A percentile compares a stretch with the other conserved stretches of the same genome.
Evolutionary conservation across 2,329 filamentous ascomycete species (phyloP).

Genomic region (Lasiodiplodia sp.): DNA sequence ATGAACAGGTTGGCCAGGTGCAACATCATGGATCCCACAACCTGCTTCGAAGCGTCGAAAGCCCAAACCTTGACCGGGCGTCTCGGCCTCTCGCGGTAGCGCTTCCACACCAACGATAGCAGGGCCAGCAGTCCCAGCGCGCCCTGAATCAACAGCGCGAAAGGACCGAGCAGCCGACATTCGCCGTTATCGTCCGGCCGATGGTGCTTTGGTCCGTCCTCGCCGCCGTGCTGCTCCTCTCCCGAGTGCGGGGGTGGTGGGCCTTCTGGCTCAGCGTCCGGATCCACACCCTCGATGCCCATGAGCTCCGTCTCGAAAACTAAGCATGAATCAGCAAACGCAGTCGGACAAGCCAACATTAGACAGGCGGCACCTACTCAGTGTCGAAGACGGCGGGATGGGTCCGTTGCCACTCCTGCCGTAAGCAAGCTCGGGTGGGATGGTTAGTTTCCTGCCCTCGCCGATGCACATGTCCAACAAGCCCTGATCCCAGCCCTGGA

Average conservation of each 20-base stretch:
- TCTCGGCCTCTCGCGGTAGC: slow-evolving; percentile 90
- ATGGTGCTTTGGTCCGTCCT: slow-evolving; percentile 39
- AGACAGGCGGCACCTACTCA: slow-evolving; percentile 60
- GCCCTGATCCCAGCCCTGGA: slow-evolving; percentile 95
- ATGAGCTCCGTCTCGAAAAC: slow-evolving; percentile 94
- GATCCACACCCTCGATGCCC: slow-evolving; percentile 75
- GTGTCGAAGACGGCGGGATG: slow-evolving; percentile 82
- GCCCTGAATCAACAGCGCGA: slow-evolving; percentile 88
- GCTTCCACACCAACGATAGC: slow-evolving; percentile 88
- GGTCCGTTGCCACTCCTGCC: slow-evolving; percentile 80
- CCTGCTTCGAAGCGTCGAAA: slow-evolving; percentile 97
- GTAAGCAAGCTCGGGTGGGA: slow-evolving; percentile 87
- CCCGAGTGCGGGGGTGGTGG: slow-evolving; percentile 31
- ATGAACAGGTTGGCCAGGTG: slow-evolving; percentile 94
- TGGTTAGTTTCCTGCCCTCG: slow-evolving; percentile 90
- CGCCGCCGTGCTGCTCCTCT: slow-evolving; percentile 32
- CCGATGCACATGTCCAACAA: slow-evolving; percentile 95
- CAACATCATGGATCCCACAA: slow-evolving; percentile 89
- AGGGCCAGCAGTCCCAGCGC: slow-evolving; percentile 85
- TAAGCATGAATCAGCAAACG: slow-evolving; percentile 44
- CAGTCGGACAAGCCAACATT: slow-evolving; percentile 34
- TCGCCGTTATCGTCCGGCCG: slow-evolving; percentile 66
- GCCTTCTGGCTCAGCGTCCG: neutral
- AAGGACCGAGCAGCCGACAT: slow-evolving; percentile 87
- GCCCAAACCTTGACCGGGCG: slow-evolving; percentile 95